phyloP scores from a whole-genome alignment of 2,329 filamentous ascomycete species.

The Chalaropsis ovoidea region DNA sequence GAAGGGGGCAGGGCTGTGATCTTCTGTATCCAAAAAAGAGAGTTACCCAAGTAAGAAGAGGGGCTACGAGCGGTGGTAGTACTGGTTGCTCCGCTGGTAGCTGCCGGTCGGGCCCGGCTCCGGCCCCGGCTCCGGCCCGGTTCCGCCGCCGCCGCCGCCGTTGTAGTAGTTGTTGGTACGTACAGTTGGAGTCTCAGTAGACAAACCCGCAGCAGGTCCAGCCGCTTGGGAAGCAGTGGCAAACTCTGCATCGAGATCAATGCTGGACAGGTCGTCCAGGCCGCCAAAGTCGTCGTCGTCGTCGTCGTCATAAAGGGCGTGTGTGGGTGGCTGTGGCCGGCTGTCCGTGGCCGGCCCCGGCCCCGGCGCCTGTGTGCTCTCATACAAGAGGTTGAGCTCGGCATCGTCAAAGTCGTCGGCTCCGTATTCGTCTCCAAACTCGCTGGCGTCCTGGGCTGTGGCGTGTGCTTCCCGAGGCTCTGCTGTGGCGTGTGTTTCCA shows the following conservation, averaged over 20 bases:
- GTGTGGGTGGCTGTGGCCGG: background rate
- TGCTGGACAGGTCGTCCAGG: constrained; percentile 20
- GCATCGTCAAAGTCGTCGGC: constrained; percentile 54
- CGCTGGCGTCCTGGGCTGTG: background rate
- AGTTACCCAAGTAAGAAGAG: background rate
- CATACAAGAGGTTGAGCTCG: constrained; percentile 34
- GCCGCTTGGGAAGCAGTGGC: constrained; percentile 21
- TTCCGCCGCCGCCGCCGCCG: background rate
- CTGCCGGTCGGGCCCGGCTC: background rate
- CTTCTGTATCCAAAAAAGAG: background rate
- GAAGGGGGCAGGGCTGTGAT: background rate
- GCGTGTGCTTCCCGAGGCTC: background rate
- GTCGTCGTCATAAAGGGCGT: background rate
- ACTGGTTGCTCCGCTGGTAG: background rate
- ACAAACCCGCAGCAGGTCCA: background rate
- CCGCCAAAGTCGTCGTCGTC: constrained; percentile 21
- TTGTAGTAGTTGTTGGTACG: constrained; percentile 19
- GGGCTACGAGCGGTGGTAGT: background rate
- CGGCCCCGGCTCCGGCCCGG: background rate
- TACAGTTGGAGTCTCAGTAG: constrained; percentile 19
- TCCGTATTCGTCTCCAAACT: constrained; percentile 41
- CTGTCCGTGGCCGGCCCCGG: background rate
- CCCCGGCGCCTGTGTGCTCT: constrained; percentile 32
- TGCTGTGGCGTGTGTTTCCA: background rate
- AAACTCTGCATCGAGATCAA: constrained; percentile 25